Evolutionary conservation across 306 rosid genomes (phyloP).

Genomic region (Dryas octopetala): DNA sequence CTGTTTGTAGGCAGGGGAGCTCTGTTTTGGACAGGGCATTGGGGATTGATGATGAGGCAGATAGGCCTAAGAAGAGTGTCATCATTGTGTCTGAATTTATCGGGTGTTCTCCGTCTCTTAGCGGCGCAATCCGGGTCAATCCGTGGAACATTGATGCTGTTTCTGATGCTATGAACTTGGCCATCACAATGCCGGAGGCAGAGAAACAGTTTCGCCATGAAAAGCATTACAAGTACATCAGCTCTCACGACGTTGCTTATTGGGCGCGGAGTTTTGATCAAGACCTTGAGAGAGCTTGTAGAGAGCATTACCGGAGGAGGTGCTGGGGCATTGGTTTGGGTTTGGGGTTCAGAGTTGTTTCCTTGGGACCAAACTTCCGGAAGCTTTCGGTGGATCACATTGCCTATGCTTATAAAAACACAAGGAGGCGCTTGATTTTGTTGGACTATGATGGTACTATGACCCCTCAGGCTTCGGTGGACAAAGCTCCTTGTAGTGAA

Average conservation of each 20-base stretch:
- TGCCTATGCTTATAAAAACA: conserved; percentile 36
- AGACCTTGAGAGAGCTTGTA: conserved; percentile 64
- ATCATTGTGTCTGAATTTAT: conserved; percentile 76
- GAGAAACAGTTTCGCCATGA: conserved; percentile 67
- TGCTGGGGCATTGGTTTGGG: conserved; percentile 62
- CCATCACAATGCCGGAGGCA: conserved; percentile 40
- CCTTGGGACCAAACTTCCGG: conserved; percentile 58
- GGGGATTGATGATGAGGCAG: conserved; percentile 14
- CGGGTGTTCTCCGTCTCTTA: conserved; percentile 77
- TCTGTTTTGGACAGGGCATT: conserved; percentile 46
- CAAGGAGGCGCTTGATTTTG: conserved; percentile 57
- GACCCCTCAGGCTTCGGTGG: conserved; percentile 43
- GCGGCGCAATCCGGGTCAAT: conserved; percentile 72
- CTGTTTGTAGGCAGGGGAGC: conserved; percentile 65
- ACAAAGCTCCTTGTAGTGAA: conserved; percentile 51
- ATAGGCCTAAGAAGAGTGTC: conserved; percentile 42
- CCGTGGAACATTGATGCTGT: conserved; percentile 76
- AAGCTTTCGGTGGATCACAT: conserved; percentile 47
- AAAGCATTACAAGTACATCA: conserved; percentile 74
- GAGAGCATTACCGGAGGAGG: conserved; percentile 52
- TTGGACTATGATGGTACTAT: conserved; percentile 81
- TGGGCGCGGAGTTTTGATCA: conserved; percentile 78
- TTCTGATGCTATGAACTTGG: conserved; percentile 53
- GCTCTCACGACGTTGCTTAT: conserved; percentile 67
- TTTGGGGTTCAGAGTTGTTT: conserved; percentile 58